Evolutionary conservation across 2,329 filamentous ascomycete genomes (phyloP).

Genomic region (Sphaerulina musiva): DNA sequence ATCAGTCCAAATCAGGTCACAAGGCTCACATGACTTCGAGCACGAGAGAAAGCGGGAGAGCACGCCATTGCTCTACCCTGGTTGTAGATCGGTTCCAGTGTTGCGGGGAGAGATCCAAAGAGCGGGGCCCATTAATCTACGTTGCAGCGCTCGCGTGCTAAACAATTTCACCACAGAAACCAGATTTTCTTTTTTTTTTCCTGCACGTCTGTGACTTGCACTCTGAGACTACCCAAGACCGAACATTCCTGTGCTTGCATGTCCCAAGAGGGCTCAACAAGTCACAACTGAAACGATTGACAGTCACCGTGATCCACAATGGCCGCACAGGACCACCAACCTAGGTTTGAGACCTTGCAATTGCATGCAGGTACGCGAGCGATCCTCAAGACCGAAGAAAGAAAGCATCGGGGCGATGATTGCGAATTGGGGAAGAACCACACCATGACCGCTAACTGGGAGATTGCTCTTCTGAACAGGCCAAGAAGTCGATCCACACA

Average conservation of each 20-base stretch:
- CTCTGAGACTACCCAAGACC: no score
- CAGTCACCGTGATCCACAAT: conserved; percentile 23
- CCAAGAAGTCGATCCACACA: conserved; percentile 70
- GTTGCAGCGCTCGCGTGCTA: neutral
- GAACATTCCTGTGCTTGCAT: neutral
- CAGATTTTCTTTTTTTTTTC: neutral
- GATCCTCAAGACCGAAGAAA: neutral
- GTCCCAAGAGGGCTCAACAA: conserved; percentile 9
- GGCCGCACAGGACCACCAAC: conserved; percentile 36
- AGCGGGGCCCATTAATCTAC: neutral
- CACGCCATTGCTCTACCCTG: conserved; percentile 7
- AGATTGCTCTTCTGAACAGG: conserved; percentile 41
- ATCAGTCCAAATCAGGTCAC: no score
- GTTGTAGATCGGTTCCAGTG: conserved; percentile 1
- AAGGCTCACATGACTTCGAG: neutral
- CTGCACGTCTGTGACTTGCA: neutral
- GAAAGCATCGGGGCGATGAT: no score
- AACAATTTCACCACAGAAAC: conserved; percentile 7
- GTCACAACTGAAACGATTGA: conserved; percentile 24
- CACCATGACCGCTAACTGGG: neutral
- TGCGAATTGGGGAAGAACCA: no score
- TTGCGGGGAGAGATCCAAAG: conserved; percentile 2
- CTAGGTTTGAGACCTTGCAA: conserved; percentile 47
- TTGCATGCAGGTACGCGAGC: conserved; percentile 42
- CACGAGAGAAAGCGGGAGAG: conserved; percentile 3